Percentiles rank a stretch among this genome's conserved stretches.
Evolutionary conservation across 768 basidiomycete species (phyloP).

Genomic region (Pleurotus cornucopiae): DNA sequence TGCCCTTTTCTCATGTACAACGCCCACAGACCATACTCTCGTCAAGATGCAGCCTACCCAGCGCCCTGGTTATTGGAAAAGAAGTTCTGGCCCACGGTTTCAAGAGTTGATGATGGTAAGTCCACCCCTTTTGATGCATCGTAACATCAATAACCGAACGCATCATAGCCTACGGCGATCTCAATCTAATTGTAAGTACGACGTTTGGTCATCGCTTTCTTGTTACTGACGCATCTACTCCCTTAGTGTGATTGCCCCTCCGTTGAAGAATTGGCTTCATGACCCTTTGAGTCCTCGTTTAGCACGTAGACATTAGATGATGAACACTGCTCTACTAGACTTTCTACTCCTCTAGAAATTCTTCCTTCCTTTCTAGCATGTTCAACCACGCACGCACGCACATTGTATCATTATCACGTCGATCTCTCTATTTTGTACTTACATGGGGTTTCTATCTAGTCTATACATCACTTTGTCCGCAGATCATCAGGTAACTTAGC

Average conservation of each 20-base stretch:
- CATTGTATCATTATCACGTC: slow-evolving; percentile 21
- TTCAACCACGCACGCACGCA: slow-evolving; percentile 64
- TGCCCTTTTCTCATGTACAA: slow-evolving; percentile 8
- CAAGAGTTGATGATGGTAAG: slow-evolving; percentile 90
- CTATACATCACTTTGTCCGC: slow-evolving; percentile 15
- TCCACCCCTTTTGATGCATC: slow-evolving; percentile 5
- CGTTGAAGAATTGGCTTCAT: slow-evolving; percentile 69
- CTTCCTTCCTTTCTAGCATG: slow-evolving; percentile 37
- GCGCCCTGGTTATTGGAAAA: slow-evolving; percentile 74
- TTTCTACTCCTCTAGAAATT: slow-evolving; percentile 52
- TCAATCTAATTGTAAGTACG: slow-evolving; percentile 77
- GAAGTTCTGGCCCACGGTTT: slow-evolving; percentile 97
- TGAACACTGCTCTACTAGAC: slow-evolving; percentile 16
- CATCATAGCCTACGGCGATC: slow-evolving; percentile 79
- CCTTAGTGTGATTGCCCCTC: slow-evolving; percentile 80
- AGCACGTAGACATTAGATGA: slow-evolving; percentile 14
- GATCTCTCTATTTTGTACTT: slow-evolving; percentile 21
- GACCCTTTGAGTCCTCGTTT: slow-evolving; percentile 16
- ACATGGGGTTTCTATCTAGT: slow-evolving; percentile 11
- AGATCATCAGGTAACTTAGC: slow-evolving; percentile 21
- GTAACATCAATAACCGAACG: slow-evolving; percentile 1
- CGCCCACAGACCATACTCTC: slow-evolving; percentile 72
- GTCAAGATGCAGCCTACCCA: slow-evolving; percentile 89
- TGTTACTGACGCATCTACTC: slow-evolving; percentile 10
- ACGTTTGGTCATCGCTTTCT: not conserved